Conservation (phyloP, 257 asterid genomes). For the Jacaranda copaia region DNA sequence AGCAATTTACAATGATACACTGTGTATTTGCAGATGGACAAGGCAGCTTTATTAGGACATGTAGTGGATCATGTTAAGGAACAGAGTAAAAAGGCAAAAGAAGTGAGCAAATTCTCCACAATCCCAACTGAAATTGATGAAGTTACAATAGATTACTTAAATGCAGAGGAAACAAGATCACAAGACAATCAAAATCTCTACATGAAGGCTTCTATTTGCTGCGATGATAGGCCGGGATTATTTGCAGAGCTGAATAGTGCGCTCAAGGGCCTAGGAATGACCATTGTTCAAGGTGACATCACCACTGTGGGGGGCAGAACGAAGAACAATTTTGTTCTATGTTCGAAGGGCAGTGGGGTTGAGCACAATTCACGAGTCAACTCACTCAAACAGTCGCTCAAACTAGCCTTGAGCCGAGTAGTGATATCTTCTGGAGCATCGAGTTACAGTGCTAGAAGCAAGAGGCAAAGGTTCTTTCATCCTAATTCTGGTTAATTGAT, state of each 20-base stretch:
- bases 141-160: constrained; percentile 48
- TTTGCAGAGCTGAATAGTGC: constrained; percentile 68
- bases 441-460: constrained; percentile 63
- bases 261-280: constrained; percentile 52
- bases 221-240: constrained; percentile 77
- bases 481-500: constrained; percentile 43
- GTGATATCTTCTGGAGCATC: constrained; percentile 51
- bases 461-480: constrained; percentile 84
- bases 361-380: neutral
- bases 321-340: constrained; percentile 54
- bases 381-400: constrained; percentile 57
- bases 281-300: constrained; percentile 59
- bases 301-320: constrained; percentile 76
- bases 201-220: constrained; percentile 68
- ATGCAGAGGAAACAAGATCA: constrained; percentile 29
- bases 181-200: constrained; percentile 22
- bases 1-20: neutral
- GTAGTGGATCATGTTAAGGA: constrained; percentile 83
- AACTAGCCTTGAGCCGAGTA: constrained; percentile 58
- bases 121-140: constrained; percentile 77
- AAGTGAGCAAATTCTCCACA: constrained; percentile 50
- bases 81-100: constrained; percentile 59
- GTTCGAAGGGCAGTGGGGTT: constrained; percentile 15
- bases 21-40: constrained; percentile 74
- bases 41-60: constrained; percentile 83